Base-by-base conservation (phyloP, 257 asterid species). In the Lycium barbarum region DNA sequence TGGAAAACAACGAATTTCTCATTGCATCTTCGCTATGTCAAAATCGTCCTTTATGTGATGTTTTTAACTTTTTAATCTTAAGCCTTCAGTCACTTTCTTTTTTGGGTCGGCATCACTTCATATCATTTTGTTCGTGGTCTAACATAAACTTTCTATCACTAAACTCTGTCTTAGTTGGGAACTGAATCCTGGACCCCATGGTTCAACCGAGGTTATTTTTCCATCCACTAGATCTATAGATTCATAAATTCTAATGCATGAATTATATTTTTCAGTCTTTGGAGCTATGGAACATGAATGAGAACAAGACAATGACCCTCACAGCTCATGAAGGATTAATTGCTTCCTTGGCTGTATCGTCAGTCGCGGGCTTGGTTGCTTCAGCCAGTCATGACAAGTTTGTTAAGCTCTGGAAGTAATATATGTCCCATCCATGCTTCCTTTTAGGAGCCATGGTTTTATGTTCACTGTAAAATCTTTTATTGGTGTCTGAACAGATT, bases 331-430 rank as follows among this genome's bases (percentile, higher is more conserved):
- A 94, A 12, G 95, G 97, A 79, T 82, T 95, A 91, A 91, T 96
- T 0, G 93, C 98, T 0, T 93, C 98, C 5, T 82, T 96, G 92
- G 97, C 98, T 0, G 98, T 91, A 10, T 96, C 99, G 0, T 76
- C 94, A 0, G 93, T 38, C 18, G 91, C 93, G 2, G 98, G 98
- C 17, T 83, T 93, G 84, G 96, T 96, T 33, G 99, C 98, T 55
- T 96, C 99, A 3, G 97, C 97, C 51, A 94, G 98, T 74, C 99
- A 96, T 33, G 98, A 96, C 91, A 95, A 92, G 83, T 87, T 90
- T 7, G 94, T 96, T 9, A 96, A 94, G 89, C 91, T 96, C 65
- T 96, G 98, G 98, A 96, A 94, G 88, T 85, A 81, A 58, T 18
- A 40, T 4, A 22, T 54, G 20, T 10, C 14, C 73, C 80, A 45